Conservation (phyloP, 495 filamentous ascomycete species). For the Aspergillus sclerotioniger region DNA sequence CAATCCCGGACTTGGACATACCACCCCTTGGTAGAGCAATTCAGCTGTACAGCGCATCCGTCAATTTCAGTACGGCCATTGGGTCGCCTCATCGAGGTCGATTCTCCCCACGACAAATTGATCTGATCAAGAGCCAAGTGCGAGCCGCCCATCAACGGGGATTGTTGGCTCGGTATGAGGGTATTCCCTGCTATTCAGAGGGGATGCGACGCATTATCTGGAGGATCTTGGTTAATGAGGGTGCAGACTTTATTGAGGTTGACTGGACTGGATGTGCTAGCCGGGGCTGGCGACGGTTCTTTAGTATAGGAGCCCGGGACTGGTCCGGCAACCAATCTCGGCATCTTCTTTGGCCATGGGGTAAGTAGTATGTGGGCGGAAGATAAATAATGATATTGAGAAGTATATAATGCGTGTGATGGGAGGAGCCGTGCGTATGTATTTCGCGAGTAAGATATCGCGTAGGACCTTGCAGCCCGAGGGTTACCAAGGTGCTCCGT, state of each 20-base stretch:
- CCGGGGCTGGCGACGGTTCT: slow-evolving; percentile 10
- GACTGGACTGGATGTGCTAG: slow-evolving; percentile 15
- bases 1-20: neutral
- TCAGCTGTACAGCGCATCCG: slow-evolving; percentile 29
- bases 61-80: slow-evolving; percentile 40
- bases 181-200: slow-evolving; percentile 59
- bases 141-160: slow-evolving; percentile 57
- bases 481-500: too few relatives aligned
- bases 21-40: slow-evolving; percentile 12
- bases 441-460: too few relatives aligned
- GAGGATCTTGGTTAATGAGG: slow-evolving; percentile 59
- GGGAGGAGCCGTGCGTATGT: neutral
- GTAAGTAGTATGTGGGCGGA: neutral
- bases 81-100: slow-evolving; percentile 31
- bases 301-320: neutral
- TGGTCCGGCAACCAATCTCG: neutral
- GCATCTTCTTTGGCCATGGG: neutral
- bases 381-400: slow-evolving; percentile 1
- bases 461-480: too few relatives aligned
- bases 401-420: neutral
- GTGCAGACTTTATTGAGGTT: slow-evolving; percentile 46
- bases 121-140: slow-evolving; percentile 55
- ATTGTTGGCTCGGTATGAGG: slow-evolving; percentile 65
- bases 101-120: slow-evolving; percentile 48
- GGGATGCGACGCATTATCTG: slow-evolving; percentile 62